Evolutionary conservation across 805 yeast species (phyloP).

Genomic region (Cyberlindnera misumaiensis): DNA sequence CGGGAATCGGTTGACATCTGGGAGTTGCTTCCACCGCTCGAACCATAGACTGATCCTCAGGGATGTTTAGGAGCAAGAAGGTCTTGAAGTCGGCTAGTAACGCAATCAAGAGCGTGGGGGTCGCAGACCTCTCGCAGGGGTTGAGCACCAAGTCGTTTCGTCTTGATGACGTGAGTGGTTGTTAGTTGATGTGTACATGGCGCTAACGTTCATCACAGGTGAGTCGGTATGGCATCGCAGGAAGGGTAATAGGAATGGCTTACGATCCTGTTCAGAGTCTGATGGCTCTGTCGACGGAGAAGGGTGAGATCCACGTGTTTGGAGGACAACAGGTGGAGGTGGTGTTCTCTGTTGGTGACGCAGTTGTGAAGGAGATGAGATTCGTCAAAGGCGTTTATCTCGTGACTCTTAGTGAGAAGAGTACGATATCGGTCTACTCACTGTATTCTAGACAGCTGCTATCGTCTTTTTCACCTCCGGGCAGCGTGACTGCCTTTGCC

Average conservation of each 20-base stretch:
- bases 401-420: slow-evolving; percentile 59
- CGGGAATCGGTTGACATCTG: too few relatives aligned
- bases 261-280: slow-evolving; percentile 87
- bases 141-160: slow-evolving; percentile 26
- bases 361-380: slow-evolving; percentile 46
- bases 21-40: too few relatives aligned
- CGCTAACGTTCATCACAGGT: slow-evolving; percentile 9
- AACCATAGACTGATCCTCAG: too few relatives aligned
- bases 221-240: slow-evolving; percentile 50
- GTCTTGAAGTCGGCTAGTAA: slow-evolving; percentile 25
- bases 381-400: slow-evolving; percentile 80
- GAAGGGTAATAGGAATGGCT: slow-evolving; percentile 60
- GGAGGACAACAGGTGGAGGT: slow-evolving; percentile 82
- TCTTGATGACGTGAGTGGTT: slow-evolving; percentile 24
- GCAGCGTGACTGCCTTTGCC: slow-evolving; percentile 60
- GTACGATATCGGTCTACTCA: slow-evolving; percentile 63
- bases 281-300: slow-evolving; percentile 70
- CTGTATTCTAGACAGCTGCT: slow-evolving; percentile 55
- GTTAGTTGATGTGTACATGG: too few relatives aligned
- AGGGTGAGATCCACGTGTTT: slow-evolving; percentile 66
- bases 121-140: slow-evolving; percentile 25
- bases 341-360: slow-evolving; percentile 46
- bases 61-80: slow-evolving; percentile 29
- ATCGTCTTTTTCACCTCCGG: slow-evolving; percentile 54
- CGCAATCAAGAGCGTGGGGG: slow-evolving; percentile 27